Evolutionary conservation across 2,329 filamentous ascomycete species (phyloP).

Genomic region (Fusarium sp.): DNA sequence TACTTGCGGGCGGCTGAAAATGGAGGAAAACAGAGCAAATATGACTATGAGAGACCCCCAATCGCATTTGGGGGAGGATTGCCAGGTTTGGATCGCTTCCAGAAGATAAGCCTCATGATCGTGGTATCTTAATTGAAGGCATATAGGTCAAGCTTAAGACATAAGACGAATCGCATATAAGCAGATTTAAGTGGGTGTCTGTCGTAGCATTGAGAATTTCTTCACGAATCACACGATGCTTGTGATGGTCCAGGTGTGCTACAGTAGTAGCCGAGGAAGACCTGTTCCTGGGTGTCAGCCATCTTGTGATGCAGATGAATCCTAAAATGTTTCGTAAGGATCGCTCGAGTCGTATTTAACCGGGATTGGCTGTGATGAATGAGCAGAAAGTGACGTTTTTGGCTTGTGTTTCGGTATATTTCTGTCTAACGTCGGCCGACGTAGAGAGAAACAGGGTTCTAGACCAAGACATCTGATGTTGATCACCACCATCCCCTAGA

Average conservation of each 20-base stretch:
- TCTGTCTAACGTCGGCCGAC: background rate
- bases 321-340: background rate
- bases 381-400: background rate
- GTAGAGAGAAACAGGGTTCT: constrained; percentile 7
- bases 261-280: constrained; percentile 1
- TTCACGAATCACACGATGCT: constrained; percentile 13
- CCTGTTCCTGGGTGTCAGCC: constrained; percentile 10
- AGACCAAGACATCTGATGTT: constrained; percentile 4
- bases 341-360: constrained; percentile 5
- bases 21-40: background rate
- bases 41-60: background rate
- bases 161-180: background rate
- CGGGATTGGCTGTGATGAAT: background rate
- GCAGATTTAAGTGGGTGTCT: background rate
- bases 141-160: constrained; percentile 16
- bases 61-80: background rate
- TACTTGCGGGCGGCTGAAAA: background rate
- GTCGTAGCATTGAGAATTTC: background rate
- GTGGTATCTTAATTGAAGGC: constrained; percentile 25
- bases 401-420: background rate
- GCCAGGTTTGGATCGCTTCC: background rate
- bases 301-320: background rate
- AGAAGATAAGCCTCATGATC: constrained; percentile 4
- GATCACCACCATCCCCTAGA: constrained; percentile 27
- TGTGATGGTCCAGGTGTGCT: background rate